phyloP scores from a whole-genome alignment of 2,329 filamentous ascomycete species.

The Volutella citrinella region DNA sequence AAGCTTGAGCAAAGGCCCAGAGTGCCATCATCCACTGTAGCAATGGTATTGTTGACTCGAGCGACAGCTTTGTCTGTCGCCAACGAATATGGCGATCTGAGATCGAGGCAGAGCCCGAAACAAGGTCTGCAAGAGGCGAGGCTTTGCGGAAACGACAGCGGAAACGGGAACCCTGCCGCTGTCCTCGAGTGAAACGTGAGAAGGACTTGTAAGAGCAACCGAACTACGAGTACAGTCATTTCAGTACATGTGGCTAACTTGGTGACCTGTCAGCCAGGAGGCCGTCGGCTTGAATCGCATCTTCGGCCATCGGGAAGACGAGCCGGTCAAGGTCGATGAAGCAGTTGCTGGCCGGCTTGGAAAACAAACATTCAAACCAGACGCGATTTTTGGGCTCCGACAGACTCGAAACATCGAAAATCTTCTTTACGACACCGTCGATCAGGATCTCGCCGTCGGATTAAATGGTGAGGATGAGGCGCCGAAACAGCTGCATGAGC shows the following conservation, averaged over 20 bases:
- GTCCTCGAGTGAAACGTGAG: not conserved
- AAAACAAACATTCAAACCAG: not conserved
- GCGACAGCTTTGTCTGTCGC: conserved; percentile 1
- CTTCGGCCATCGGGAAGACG: conserved; percentile 1
- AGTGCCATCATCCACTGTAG: not conserved
- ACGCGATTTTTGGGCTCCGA: not conserved
- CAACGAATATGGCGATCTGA: conserved; percentile 5
- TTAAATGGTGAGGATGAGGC: too few species aligned
- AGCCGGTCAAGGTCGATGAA: not conserved
- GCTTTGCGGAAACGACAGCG: not conserved
- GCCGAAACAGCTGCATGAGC: too few species aligned
- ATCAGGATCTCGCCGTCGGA: too few species aligned
- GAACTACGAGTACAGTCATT: too few species aligned
- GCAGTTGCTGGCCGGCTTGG: not conserved
- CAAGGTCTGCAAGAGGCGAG: not conserved
- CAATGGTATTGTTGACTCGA: not conserved
- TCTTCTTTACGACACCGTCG: not conserved
- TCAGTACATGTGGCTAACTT: too few species aligned
- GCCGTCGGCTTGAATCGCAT: conserved; percentile 1
- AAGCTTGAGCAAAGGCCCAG: not conserved
- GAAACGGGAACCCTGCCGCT: not conserved
- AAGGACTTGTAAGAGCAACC: not conserved
- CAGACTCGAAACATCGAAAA: not conserved
- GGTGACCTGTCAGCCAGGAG: not conserved
- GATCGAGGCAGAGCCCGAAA: not conserved